phyloP scores from a whole-genome alignment of 768 basidiomycete genomes.

The Tulasnella sp. region DNA sequence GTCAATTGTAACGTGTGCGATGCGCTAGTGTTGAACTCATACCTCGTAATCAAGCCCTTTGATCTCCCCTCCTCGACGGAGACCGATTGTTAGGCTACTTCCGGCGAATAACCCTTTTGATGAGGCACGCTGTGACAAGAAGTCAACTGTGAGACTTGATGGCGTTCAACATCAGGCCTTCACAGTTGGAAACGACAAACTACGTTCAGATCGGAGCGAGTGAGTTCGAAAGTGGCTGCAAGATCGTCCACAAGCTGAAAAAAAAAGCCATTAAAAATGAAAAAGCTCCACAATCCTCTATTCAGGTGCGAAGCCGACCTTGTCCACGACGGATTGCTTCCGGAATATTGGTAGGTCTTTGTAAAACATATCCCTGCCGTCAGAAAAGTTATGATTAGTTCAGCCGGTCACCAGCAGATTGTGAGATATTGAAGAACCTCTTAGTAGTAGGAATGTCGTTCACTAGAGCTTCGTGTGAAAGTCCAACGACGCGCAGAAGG shows the following conservation, averaged over 20 bases:
- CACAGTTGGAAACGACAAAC: conserved; percentile 32
- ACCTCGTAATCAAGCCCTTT: conserved; percentile 50
- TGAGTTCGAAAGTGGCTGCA: conserved; percentile 66
- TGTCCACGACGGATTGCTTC: conserved; percentile 67
- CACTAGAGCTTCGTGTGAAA: conserved; percentile 56
- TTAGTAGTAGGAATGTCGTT: conserved; percentile 50
- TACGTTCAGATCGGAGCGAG: conserved; percentile 68
- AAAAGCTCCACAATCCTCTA: conserved; percentile 20
- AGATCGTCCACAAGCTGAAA: conserved; percentile 77
- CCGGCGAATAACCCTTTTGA: conserved; percentile 83
- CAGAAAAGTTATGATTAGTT: not conserved
- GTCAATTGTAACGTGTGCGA: not conserved
- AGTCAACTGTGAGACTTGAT: conserved; percentile 9
- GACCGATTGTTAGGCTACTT: conserved; percentile 43
- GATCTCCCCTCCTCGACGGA: conserved; percentile 45
- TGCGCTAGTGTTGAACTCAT: not conserved
- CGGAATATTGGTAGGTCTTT: conserved; percentile 70
- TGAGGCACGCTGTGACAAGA: conserved; percentile 54
- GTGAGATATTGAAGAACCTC: conserved; percentile 32
- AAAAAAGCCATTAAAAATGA: not conserved
- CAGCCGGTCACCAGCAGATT: conserved; percentile 6
- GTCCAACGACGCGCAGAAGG: conserved; percentile 51
- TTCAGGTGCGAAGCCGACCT: no score
- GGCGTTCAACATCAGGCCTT: not conserved
- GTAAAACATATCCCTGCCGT: conserved; percentile 73